Evolutionary conservation across 2,329 filamentous ascomycete species (phyloP), one percentile per base, ranked within the genome.

Genomic region (Colletotrichum neosansevieriae): DNA sequence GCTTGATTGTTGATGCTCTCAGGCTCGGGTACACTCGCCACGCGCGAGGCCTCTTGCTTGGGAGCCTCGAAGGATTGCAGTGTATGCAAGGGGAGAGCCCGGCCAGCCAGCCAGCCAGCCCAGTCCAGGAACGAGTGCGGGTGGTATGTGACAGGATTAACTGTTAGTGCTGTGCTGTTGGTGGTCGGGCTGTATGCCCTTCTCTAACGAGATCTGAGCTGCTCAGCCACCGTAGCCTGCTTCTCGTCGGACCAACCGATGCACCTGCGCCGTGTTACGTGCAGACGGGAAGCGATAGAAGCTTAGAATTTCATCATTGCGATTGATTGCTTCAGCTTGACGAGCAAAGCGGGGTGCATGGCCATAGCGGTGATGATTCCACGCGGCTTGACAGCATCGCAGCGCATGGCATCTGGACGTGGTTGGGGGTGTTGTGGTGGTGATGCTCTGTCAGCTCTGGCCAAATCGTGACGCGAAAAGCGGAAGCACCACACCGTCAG

Each of bases 171-270:
- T 42, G 65, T 36, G 40, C 32, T 42, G 40, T 34, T 34, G 47
- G 47, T 54, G 40, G 42, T 1, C 38, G 19, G 66, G 66, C 66
- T 68, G 61, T 68, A 61, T n/a, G n/a, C 62, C 19, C 53, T 4
- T 42, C 47, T 56, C 56, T 65, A 65, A 60, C 49, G 21, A 21
- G 29, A 9, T 17, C 24, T 12, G 19, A 21, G 60, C 44, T 44
- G 44, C 58, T 65, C 49, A 59, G 66, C 66, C 66, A 60, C 66
- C 42, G 63, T 24, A 56, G 66, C 54, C 61, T 60, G 54, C 49
- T 50, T 60, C 47, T 44, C 11, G 12, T 59, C 49, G 65, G 65
- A 47, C 36, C 47, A 64, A 58, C 60, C 65, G 60, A 68, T 58
- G 47, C 29, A 58, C 45, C 45, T 32, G 40, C 54, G 15, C 65